Evolutionary conservation across 768 basidiomycete genomes (phyloP), one percentile per base, ranked within the genome.

Genomic region (Agaricus blazei): DNA sequence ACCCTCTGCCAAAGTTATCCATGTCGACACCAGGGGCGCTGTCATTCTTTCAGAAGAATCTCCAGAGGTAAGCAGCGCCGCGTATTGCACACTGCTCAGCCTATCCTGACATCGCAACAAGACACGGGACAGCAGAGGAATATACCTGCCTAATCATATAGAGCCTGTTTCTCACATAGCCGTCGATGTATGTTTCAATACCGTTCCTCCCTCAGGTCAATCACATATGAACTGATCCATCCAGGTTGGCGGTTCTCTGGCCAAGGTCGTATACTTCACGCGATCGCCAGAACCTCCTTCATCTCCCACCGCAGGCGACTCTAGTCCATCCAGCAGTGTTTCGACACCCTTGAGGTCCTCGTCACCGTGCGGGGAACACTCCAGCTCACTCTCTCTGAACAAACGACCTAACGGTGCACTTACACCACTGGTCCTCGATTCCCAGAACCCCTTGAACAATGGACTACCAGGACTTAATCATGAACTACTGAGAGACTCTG

Each of bases 211-310:
- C 37, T 48, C 9, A 50, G 24, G 34, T 14, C 23, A 15, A 50
- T 40, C n/a, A 48, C 29, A 36, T 8, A 34, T 41, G 27, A 37
- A 37, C 40, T 52, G 51, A 50, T 64, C 52, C 58, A 64, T 58
- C 42, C 70, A 98, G 95, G 88, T 98, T 67, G 97, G 97, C 27
- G 97, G 97, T 42, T 97, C 95, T 11, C 75, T 99, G 12, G 96
- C 95, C 58, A 99, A 99, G 71, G 91, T 99, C 50, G 93, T 97
- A 62, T 99, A 98, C 74, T 98, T 98, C 70, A 98, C 96, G 44
- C 88, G 97, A 48, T 93, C 94, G 7, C 86, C 90, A 3, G 87
- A 90, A 53, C 88, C 88, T 3, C 87, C 88, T n/a, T 76, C 83
- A 29, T 88, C 91, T 6, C 88, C 91, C 6, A 85, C 87, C 11